Evolutionary conservation across 2,329 filamentous ascomycete genomes (phyloP), one percentile per base, ranked within the genome.

Genomic region (Cordyceps cateniannulata): DNA sequence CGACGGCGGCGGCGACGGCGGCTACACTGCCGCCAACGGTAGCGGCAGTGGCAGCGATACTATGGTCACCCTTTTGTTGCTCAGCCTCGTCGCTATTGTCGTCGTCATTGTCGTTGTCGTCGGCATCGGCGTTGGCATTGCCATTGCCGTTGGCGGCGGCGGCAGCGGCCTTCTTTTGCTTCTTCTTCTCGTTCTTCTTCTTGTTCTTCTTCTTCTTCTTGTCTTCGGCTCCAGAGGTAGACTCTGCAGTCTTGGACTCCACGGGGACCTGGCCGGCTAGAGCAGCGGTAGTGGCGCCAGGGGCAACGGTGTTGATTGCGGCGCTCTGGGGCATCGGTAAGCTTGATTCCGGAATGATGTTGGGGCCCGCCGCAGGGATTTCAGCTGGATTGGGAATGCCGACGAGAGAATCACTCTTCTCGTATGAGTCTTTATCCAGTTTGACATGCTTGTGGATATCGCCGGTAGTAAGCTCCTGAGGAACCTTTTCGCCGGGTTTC

Each of bases 381-480:
- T 83, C 40, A 87, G 70, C 60, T 79, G 74, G 53, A 80, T 76
- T 65, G 76, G 60, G 73, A 58, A 77, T 68, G 65, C 81, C 82
- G 55, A 81, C 79, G 47, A 86, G 74, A 61, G 86, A 82, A 69
- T 89, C 89, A 65, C 87, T 86, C 73, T 90, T 90, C 73, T 96
- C 88, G 74, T 97, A 98, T 1, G 91, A 93, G 66, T 86, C 90
- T 73, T 91, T 83, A 72, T 97, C 93, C 22, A 90, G 83, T 69
- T 87, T 85, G 69, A 96, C 83, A 55, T 91, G 87, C 63, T 78
- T 78, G 71, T 90, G 88, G 67, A 84, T 78, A 65, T 88, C 87
- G 72, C 90, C 89, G 56, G 81, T 74, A 52, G 85, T 86, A 67
- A 92, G 70, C 27, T 82, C 81, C 52, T 89, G 81, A 45, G 93